These are phyloP conservation scores for Schwanniomyces sp. DNA, from an alignment of 805 yeast genomes.

Conservation along the genomic window DNA sequence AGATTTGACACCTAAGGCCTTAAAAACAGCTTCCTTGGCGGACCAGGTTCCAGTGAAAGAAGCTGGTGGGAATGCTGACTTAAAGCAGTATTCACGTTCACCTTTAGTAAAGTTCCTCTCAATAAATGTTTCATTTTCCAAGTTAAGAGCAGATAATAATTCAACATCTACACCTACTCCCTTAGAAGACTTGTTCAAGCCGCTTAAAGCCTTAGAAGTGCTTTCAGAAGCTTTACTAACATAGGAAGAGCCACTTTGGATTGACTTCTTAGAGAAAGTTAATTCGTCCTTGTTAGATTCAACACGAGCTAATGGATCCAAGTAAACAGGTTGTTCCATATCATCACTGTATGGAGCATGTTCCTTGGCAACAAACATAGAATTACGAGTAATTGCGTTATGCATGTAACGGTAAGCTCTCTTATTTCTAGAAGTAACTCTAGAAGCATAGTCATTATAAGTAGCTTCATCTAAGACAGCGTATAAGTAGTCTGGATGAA, in stretches of 20 bases:
- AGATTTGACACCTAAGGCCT: conserved; percentile 84
- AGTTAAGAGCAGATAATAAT: conserved; percentile 74
- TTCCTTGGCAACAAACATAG: conserved; percentile 90
- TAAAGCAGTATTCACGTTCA: conserved; percentile 77
- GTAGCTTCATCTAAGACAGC: conserved; percentile 73
- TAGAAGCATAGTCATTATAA: conserved; percentile 68
- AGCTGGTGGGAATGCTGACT: conserved; percentile 77
- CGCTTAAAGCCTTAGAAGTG: conserved; percentile 63
- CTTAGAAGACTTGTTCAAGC: conserved; percentile 56
- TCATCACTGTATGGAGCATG: conserved; percentile 90
- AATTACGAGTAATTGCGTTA: conserved; percentile 86
- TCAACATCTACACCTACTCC: conserved; percentile 98
- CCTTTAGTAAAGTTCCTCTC: conserved; percentile 85
- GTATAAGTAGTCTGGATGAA: conserved; percentile 91
- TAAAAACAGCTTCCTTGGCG: conserved; percentile 98
- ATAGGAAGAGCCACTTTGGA: conserved; percentile 48
- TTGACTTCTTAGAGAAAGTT: conserved; percentile 47
- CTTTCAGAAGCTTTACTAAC: conserved; percentile 49
- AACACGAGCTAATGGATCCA: conserved; percentile 92
- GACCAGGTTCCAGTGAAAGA: conserved; percentile 98
- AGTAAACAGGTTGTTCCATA: conserved; percentile 84
- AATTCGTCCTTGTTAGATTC: conserved; percentile 42
- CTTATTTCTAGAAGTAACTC: conserved; percentile 80
- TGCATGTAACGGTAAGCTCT: conserved; percentile 93
- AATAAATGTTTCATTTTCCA: conserved; percentile 86